Base-by-base conservation (phyloP, 129 eudicot species). In the Logfia minima region DNA sequence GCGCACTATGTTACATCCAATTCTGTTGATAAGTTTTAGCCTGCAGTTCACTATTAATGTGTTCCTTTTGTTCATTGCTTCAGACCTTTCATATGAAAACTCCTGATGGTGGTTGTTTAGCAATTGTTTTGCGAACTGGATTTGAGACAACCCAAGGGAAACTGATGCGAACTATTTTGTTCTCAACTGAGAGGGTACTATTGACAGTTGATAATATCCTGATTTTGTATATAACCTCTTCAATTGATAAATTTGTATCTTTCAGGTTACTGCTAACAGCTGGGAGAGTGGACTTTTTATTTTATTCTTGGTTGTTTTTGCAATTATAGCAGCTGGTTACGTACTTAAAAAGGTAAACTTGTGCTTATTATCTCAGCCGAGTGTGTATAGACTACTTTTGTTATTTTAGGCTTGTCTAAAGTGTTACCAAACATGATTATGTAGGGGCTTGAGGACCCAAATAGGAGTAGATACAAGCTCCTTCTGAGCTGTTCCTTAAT, bases 131-230 rank as follows among this genome's bases (percentile, higher is more conserved):
- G 74, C 85, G 97, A 72, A 90, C 97, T 77, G 98, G 97, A 32
- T 90, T 93, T 84, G 98, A 93, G 83, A 93, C 98, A 51, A 90
- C 97, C 71, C 98, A 93, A 87, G 98, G 98, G 67, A 93, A 93
- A 78, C 86, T 93, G 71, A 93, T 93, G 97, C 88, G 98, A 13
- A 93, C 98, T 59, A 93, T 93, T 71, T 84, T 93, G 72, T 93
- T 93, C 85, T 93, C 98, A 65, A 88, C 98, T 1, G 98, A 93
- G 85, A 88, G 98, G 91, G 98, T 93, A 91, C 28, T 85, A 59
- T 72, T 72, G 31, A 48, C 59, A 19, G 53, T 67, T 84, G 9
- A 41, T 8, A 23, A 14, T 28, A 80, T 26, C 10, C 34, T 31
- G 51, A 19, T 65, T 23, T 8, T 51, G 21, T 6, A 11, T 28